Evolutionary conservation across 179 eudicot species (phyloP).

Genomic region (Kewa caespitosa): DNA sequence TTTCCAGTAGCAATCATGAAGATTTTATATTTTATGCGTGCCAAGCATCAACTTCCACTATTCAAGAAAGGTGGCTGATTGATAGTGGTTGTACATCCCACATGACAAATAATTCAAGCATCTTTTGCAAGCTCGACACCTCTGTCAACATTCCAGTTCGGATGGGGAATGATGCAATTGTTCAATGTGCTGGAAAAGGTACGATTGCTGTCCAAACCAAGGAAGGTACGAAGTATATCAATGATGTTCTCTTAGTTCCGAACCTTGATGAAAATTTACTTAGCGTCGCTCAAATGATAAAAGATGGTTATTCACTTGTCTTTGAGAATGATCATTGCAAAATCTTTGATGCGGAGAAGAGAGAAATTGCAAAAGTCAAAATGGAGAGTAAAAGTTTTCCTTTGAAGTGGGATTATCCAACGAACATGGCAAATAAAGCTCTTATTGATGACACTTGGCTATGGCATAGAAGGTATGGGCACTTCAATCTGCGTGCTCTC

Average conservation of each 20-base stretch:
- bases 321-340: conserved; percentile 6
- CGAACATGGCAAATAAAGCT: background rate
- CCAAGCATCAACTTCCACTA: background rate
- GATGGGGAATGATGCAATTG: background rate
- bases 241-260: background rate
- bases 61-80: conserved; percentile 12
- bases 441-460: conserved; percentile 3
- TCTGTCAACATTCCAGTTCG: background rate
- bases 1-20: too few species aligned
- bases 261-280: conserved; percentile 7
- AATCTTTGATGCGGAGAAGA: background rate
- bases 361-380: background rate
- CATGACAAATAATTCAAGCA: background rate
- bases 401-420: background rate
- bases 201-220: conserved; percentile 1
- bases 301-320: conserved; percentile 1
- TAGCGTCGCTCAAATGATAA: conserved; percentile 17
- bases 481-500: conserved; percentile 5
- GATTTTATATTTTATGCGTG: too few species aligned
- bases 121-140: background rate
- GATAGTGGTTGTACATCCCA: conserved; percentile 19
- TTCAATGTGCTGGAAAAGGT: background rate
- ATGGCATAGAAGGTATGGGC: conserved; percentile 25
- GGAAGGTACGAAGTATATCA: conserved; percentile 10
- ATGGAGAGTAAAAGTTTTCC: conserved; percentile 13